phyloP scores from a whole-genome alignment of 2,329 filamentous ascomycete species.

The Neospermospora avenae region DNA sequence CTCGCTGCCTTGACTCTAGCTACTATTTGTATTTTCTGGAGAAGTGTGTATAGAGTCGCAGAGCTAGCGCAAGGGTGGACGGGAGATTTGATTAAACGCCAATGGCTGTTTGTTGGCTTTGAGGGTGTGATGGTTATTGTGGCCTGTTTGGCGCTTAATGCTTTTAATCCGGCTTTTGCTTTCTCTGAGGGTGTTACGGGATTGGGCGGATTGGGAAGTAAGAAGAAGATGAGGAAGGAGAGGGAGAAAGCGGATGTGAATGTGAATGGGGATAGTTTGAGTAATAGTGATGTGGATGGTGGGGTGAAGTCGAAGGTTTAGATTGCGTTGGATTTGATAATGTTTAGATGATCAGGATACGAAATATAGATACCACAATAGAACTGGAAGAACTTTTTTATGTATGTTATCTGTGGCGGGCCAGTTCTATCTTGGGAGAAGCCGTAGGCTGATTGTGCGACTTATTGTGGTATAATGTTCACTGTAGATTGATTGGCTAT shows the following conservation, averaged over 20 bases:
- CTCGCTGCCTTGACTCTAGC: conserved; percentile 40
- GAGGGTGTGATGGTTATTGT: conserved; percentile 51
- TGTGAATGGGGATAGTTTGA: not conserved
- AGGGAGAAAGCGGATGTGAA: conserved; percentile 1
- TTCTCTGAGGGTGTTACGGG: conserved; percentile 15
- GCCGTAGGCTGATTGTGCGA: too few species aligned
- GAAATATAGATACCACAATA: conserved; percentile 3
- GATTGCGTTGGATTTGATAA: too few species aligned
- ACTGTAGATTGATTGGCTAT: too few species aligned
- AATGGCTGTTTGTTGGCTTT: conserved; percentile 55
- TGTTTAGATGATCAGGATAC: conserved; percentile 1
- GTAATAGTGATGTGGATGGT: conserved; percentile 14
- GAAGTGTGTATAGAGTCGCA: conserved; percentile 54
- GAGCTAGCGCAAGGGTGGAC: conserved; percentile 60
- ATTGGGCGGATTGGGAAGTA: conserved; percentile 13
- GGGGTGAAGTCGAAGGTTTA: not conserved
- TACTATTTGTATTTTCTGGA: conserved; percentile 52
- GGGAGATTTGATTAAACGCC: conserved; percentile 53
- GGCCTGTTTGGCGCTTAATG: conserved; percentile 43
- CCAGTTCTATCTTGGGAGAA: not conserved
- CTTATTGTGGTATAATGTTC: too few species aligned
- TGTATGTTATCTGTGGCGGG: not conserved
- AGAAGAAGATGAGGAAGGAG: conserved; percentile 11
- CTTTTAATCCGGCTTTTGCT: conserved; percentile 40
- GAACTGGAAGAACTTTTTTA: not conserved